phyloP scores from a whole-genome alignment of 2,329 filamentous ascomycete species.

The Nigrospora oryzae region DNA sequence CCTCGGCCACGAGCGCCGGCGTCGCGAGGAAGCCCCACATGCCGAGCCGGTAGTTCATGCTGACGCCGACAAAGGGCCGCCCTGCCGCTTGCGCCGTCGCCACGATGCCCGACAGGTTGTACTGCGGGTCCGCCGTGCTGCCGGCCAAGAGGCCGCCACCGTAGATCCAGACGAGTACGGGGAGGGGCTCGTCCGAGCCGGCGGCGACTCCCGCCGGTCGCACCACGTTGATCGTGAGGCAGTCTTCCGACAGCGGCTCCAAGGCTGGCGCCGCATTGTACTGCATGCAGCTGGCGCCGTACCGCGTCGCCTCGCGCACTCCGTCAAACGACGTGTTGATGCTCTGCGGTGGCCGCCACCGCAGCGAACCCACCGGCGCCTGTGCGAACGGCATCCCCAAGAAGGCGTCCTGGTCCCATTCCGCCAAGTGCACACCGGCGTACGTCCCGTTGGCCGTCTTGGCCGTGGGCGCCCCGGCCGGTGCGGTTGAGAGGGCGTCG shows the following conservation, averaged over 20 bases:
- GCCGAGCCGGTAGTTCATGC: constrained; percentile 31
- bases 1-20: constrained; percentile 34
- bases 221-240: constrained; percentile 33
- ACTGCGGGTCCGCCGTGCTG: constrained; percentile 42
- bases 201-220: constrained; percentile 22
- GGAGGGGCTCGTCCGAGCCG: constrained; percentile 29
- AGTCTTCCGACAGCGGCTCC: constrained; percentile 35
- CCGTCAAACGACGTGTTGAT: constrained; percentile 29
- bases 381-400: constrained; percentile 31
- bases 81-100: constrained; percentile 39
- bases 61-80: constrained; percentile 32
- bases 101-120: constrained; percentile 42
- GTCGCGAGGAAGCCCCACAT: constrained; percentile 40
- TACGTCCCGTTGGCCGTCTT: constrained; percentile 24
- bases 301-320: constrained; percentile 28
- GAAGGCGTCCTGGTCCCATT: constrained; percentile 30
- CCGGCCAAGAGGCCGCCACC: constrained; percentile 36
- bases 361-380: constrained; percentile 23
- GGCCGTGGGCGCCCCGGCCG: constrained; percentile 4
- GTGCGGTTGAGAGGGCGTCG: too few species aligned
- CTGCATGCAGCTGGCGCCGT: constrained; percentile 37
- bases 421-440: constrained; percentile 20
- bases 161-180: constrained; percentile 36
- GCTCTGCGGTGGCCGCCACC: constrained; percentile 26
- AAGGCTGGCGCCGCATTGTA: constrained; percentile 28